Base-by-base conservation (phyloP, 75 land plant genomes). In the Cryptomeria japonica region DNA sequence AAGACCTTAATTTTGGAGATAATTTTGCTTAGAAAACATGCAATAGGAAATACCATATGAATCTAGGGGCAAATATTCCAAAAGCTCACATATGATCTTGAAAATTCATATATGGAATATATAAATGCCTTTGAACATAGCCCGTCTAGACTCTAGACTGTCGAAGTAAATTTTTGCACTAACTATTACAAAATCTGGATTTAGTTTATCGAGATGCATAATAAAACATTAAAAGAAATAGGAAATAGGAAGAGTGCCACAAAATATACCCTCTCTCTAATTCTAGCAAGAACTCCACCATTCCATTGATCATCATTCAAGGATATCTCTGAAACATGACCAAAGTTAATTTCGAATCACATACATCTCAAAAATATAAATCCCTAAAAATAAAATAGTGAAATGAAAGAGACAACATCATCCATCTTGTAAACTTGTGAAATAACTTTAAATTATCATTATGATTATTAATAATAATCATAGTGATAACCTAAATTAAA, bases 241-340 rank as follows among this genome's bases (percentile, higher is more conserved):
- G 77, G 37, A 34, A 32, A 73, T 73, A 11, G 28, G 14, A 32
- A 73, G 75, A 70, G 77, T 73, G 37, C 3, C 34, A 73, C 77
- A 34, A 73, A 73, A 73, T 73, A 13, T 73, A 73, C 77, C 77
- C 77, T 73, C 77, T 73, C 77, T 73, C 77, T 73, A 34, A 73
- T 32, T 73, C 37, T 73, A 32, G 77, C 77, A 73, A 73, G 77
- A 31, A 73, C 77, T 73, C 77, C 77, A 73, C 77, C 77, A 73
- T 73, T 73, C 77, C 77, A 73, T 73, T 73, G 77, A 34, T 73
- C 77, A 32, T 73, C 77, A 32, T 73, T 13, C 77, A 73, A 73
- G 12, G 77, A 73, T 73, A 73, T 73, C 77, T 34, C 77, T 73
- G 77, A 32, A 73, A 73, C 37, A 73, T 34, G 77, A 34, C 77